phyloP scores from a whole-genome alignment of 2,329 filamentous ascomycete species.

The Fusarium equiseti region DNA sequence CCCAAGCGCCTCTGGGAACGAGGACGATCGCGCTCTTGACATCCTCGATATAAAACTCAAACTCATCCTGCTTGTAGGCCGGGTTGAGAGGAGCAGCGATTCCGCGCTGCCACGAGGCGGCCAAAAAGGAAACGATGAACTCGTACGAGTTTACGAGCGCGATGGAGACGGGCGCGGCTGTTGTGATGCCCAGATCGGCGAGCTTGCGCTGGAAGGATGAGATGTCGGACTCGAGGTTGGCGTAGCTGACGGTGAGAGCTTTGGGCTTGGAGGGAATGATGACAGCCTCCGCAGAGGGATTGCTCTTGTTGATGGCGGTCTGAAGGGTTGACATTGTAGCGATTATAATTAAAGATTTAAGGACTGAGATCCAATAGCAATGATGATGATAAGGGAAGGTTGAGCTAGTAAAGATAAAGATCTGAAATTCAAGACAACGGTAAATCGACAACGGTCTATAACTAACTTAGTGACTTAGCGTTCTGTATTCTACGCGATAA shows the following conservation, averaged over 20 bases:
- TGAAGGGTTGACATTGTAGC: slow-evolving; percentile 57
- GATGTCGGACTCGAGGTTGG: slow-evolving; percentile 74
- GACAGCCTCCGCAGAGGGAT: slow-evolving; percentile 67
- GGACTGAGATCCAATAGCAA: background rate
- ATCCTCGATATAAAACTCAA: slow-evolving; percentile 93
- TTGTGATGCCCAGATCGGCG: slow-evolving; percentile 77
- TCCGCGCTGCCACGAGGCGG: slow-evolving; percentile 84
- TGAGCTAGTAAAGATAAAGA: background rate
- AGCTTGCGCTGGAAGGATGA: slow-evolving; percentile 81
- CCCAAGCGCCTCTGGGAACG: slow-evolving; percentile 78
- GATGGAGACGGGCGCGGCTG: slow-evolving; percentile 81
- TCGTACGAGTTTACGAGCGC: slow-evolving; percentile 87
- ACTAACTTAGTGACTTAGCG: background rate
- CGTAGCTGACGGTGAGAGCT: slow-evolving; percentile 76
- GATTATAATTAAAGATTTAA: slow-evolving; percentile 5
- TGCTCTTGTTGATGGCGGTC: slow-evolving; percentile 61
- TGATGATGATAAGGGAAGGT: slow-evolving; percentile 4
- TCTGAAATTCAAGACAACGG: background rate
- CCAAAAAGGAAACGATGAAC: slow-evolving; percentile 88
- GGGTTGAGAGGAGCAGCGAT: slow-evolving; percentile 90
- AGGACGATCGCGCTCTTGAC: slow-evolving; percentile 82
- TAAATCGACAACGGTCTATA: background rate
- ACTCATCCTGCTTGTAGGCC: slow-evolving; percentile 89
- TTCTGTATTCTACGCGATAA: slow-evolving; percentile 1
- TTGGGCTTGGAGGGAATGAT: slow-evolving; percentile 76